A percentile compares a stretch with the other conserved stretches of the same genome.
phyloP scores from a whole-genome alignment of 441 rosid species.

The Melastoma candidum region DNA sequence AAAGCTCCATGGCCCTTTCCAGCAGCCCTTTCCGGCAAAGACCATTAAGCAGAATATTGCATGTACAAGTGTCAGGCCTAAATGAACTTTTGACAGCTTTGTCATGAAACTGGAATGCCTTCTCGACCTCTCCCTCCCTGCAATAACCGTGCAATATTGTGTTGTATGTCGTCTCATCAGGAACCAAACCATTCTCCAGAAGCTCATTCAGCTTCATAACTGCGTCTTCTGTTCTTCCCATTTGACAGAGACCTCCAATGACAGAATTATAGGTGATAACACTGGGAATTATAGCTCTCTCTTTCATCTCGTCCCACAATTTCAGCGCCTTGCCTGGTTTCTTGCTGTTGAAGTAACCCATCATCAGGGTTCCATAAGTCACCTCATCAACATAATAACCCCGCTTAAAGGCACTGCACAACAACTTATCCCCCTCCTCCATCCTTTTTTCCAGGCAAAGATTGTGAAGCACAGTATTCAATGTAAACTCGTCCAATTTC shows the following conservation, averaged over 20 bases:
- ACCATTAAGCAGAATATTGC: conserved; percentile 71
- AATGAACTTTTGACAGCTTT: conserved; percentile 56
- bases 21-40: conserved; percentile 68
- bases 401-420: conserved; percentile 40
- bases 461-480: conserved; percentile 58
- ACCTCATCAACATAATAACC: conserved; percentile 79
- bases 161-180: conserved; percentile 58
- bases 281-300: conserved; percentile 50
- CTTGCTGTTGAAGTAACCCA: conserved; percentile 49
- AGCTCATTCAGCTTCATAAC: conserved; percentile 64
- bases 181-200: conserved; percentile 46
- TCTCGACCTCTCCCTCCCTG: conserved; percentile 54
- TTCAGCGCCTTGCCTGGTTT: conserved; percentile 36
- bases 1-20: conserved; percentile 75
- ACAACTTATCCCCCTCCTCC: conserved; percentile 47
- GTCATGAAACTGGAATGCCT: conserved; percentile 76
- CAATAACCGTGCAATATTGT: conserved; percentile 69
- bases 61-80: conserved; percentile 52
- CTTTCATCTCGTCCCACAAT: conserved; percentile 81
- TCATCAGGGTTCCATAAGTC: conserved; percentile 66
- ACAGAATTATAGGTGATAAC: conserved; percentile 58
- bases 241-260: conserved; percentile 59
- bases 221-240: conserved; percentile 59
- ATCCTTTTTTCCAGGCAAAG: conserved; percentile 53
- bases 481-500: conserved; percentile 63